Conservation (phyloP, 805 yeast genomes). For the Candida germanica region DNA sequence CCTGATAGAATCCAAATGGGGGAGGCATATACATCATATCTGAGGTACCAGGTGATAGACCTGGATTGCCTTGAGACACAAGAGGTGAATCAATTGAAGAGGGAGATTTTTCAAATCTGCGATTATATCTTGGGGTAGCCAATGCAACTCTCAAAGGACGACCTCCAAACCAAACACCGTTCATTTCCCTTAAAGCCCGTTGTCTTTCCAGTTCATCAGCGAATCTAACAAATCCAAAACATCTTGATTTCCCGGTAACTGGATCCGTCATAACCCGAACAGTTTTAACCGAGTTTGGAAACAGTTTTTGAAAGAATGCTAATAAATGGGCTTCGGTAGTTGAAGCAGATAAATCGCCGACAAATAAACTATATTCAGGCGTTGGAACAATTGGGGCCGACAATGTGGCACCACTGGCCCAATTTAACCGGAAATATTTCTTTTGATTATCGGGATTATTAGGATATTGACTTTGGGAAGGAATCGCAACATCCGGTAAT, state of each 20-base stretch:
- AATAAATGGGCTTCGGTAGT: slow-evolving; percentile 79
- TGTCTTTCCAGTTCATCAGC: slow-evolving; percentile 67
- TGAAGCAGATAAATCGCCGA: slow-evolving; percentile 77
- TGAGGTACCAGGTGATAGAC: too few relatives aligned
- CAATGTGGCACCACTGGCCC: slow-evolving; percentile 84
- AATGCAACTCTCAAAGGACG: slow-evolving; percentile 72
- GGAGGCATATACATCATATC: slow-evolving; percentile 19
- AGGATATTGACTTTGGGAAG: slow-evolving; percentile 38
- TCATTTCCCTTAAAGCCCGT: slow-evolving; percentile 68
- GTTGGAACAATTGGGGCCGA: slow-evolving; percentile 67
- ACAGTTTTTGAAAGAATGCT: slow-evolving; percentile 66
- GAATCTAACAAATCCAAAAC: slow-evolving; percentile 80
- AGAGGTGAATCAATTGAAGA: not conserved
- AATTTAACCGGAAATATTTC: slow-evolving; percentile 68
- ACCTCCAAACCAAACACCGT: slow-evolving; percentile 78
- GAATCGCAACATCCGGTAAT: slow-evolving; percentile 56
- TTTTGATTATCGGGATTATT: slow-evolving; percentile 47
- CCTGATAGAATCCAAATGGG: slow-evolving; percentile 13
- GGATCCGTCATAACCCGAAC: slow-evolving; percentile 88
- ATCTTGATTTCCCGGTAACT: slow-evolving; percentile 68
- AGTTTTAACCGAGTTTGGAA: slow-evolving; percentile 63
- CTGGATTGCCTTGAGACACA: not conserved
- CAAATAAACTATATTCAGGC: slow-evolving; percentile 75
- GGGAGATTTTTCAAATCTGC: slow-evolving; percentile 1
- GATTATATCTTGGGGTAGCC: slow-evolving; percentile 65